phyloP scores from a whole-genome alignment of 2,329 filamentous ascomycete species.

The Calonectria fujianensis region DNA sequence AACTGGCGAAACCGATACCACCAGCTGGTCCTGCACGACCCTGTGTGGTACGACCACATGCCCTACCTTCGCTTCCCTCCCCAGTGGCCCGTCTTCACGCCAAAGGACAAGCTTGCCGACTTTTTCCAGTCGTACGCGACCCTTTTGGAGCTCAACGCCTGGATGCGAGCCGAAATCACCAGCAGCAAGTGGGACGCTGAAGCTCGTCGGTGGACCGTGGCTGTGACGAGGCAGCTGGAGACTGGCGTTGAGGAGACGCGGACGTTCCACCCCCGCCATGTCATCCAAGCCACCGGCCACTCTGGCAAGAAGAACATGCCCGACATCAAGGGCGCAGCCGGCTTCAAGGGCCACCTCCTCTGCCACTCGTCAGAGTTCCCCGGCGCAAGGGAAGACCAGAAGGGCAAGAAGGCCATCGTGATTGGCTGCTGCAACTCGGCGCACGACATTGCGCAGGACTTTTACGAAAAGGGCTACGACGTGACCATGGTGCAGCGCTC shows the following conservation, averaged over 20 bases:
- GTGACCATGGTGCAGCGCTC: conserved; percentile 83
- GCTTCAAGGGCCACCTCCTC: conserved; percentile 35
- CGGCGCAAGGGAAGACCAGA: conserved; percentile 28
- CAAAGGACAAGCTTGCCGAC: conserved; percentile 82
- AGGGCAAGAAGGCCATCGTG: conserved; percentile 78
- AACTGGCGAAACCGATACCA: conserved; percentile 79
- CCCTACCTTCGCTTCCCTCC: conserved; percentile 79
- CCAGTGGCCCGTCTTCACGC: conserved; percentile 81
- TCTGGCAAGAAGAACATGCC: conserved; percentile 39
- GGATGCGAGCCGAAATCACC: conserved; percentile 71
- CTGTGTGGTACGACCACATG: conserved; percentile 77
- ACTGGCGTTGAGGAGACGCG: conserved; percentile 27
- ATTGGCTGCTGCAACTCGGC: conserved; percentile 82
- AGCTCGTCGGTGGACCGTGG: conserved; percentile 33
- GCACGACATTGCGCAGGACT: conserved; percentile 82
- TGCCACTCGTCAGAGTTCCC: conserved; percentile 38
- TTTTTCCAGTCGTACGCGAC: conserved; percentile 80
- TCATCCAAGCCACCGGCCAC: conserved; percentile 38
- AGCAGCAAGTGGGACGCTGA: conserved; percentile 31
- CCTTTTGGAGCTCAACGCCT: conserved; percentile 80
- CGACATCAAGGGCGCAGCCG: conserved; percentile 15
- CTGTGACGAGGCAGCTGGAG: conserved; percentile 30
- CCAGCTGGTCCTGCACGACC: conserved; percentile 81
- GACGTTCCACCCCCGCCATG: conserved; percentile 30
- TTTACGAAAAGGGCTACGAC: conserved; percentile 78